Conservation (phyloP, 257 asterid species). For the Fraxinus pennsylvanica region DNA sequence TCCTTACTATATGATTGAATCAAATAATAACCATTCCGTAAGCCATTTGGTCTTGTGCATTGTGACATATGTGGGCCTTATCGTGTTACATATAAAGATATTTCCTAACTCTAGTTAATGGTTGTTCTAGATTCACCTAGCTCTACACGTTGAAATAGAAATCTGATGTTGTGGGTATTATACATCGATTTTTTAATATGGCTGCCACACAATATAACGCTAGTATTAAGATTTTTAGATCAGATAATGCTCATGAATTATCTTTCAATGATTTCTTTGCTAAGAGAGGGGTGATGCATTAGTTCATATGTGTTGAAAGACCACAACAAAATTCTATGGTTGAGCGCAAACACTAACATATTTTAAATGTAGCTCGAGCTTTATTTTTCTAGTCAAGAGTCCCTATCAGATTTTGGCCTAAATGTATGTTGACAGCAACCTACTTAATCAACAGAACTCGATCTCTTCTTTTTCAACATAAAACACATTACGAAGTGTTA, state of each 20-base stretch:
- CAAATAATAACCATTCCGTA: no score
- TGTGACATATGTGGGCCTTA: neutral
- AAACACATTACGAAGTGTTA: neutral
- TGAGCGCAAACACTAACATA: no score
- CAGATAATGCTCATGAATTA: neutral
- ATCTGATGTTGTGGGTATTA: neutral
- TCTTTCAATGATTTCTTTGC: neutral
- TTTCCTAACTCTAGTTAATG: neutral
- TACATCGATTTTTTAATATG: neutral
- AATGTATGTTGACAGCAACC: no score
- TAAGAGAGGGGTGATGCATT: neutral
- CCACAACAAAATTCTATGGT: no score
- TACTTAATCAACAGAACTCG: neutral
- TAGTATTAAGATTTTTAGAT: neutral
- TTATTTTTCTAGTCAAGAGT: no score
- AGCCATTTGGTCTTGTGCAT: neutral
- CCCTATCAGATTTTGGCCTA: no score
- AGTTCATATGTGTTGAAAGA: neutral
- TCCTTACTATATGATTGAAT: no score
- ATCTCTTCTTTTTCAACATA: neutral
- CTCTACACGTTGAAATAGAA: neutral
- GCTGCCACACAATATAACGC: neutral
- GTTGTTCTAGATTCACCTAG: neutral
- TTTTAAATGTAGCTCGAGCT: no score
- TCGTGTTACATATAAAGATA: no score